Conservation (phyloP, 306 rosid species). For the Potentilla sterilis region DNA sequence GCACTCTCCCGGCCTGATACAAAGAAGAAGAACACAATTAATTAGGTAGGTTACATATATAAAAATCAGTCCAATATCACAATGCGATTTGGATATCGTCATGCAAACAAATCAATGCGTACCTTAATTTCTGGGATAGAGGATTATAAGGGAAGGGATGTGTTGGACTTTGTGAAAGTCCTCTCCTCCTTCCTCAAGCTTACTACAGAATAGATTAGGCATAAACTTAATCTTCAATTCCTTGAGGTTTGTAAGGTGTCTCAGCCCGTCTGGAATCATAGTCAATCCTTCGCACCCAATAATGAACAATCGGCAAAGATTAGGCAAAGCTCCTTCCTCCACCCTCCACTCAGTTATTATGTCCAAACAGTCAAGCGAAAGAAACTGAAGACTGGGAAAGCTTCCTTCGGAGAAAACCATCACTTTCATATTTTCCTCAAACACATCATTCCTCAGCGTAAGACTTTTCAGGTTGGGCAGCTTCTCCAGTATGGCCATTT, state of each 20-base stretch:
- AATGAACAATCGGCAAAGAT: neutral
- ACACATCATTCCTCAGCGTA: conserved; percentile 20
- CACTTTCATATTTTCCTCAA: conserved; percentile 24
- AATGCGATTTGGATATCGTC: too few relatives aligned
- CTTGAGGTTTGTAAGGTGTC: neutral
- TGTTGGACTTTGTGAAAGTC: conserved; percentile 47
- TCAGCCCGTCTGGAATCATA: neutral
- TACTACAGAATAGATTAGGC: conserved; percentile 30
- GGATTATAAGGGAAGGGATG: conserved; percentile 23
- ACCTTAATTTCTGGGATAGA: too few relatives aligned
- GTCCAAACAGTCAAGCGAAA: conserved; percentile 21
- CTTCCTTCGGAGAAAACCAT: conserved; percentile 35
- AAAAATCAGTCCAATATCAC: too few relatives aligned
- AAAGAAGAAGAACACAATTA: too few relatives aligned
- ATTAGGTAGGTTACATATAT: too few relatives aligned
- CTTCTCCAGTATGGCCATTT: conserved; percentile 42
- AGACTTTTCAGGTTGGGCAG: conserved; percentile 42
- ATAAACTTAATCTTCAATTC: conserved; percentile 38
- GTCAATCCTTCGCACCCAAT: neutral
- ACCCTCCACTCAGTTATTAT: conserved; percentile 41
- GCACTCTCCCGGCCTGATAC: too few relatives aligned
- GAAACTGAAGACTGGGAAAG: conserved; percentile 39
- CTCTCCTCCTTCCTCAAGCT: conserved; percentile 38
- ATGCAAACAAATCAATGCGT: too few relatives aligned
- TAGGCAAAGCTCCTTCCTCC: conserved; percentile 38